Evolutionary conservation across 2,329 filamentous ascomycete genomes (phyloP), one percentile per base, ranked within the genome.

Genomic region (Phyllosticta capitalensis): DNA sequence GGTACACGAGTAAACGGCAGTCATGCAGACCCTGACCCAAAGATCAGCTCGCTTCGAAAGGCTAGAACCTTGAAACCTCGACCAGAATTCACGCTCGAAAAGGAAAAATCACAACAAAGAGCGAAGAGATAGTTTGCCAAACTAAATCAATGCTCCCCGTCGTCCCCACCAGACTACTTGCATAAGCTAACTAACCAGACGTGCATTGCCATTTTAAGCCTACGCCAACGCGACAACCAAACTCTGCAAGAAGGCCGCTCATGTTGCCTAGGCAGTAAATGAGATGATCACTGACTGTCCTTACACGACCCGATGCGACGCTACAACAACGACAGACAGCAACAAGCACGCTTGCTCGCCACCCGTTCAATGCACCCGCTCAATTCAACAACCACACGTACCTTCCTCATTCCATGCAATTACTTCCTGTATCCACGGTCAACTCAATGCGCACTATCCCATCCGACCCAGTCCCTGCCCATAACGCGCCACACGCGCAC

Each of bases 401-500:
- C 38, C 38, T 45, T n/a, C 14, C 2, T 45, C 17, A 45, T 19
- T n/a, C 38, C 14, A 45, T 45, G 38, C 38, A 45, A 45, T 45
- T 45, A n/a, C 38, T 45, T 45, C 7, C 17, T 14, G 24, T 26
- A 24, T 26, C 22, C 51, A 26, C 22, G n/a, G 9, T 21, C 20
- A 54, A 52, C 22, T 59, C 48, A 55, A 20, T 26, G 24, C 38
- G 58, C 20, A 55, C 55, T 48, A 30, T 57, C 87, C 94, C 92
- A 97, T 22, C 92, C 91, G 56, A 97, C 86, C 91, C 92, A 99
- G 70, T 83, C 87, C 67, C 90, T 83, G 48, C 90, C 89, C 84
- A 97, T 95, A 52, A 96, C 88, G 60, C 94, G 84, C 94, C 94
- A 99, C 62, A 99, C 90, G 78, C 94, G 92, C 67, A 96, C 92